These are phyloP conservation scores for Penicillium cinerascens DNA, from an alignment of 495 filamentous ascomycete species.

Conservation along the genomic window DNA sequence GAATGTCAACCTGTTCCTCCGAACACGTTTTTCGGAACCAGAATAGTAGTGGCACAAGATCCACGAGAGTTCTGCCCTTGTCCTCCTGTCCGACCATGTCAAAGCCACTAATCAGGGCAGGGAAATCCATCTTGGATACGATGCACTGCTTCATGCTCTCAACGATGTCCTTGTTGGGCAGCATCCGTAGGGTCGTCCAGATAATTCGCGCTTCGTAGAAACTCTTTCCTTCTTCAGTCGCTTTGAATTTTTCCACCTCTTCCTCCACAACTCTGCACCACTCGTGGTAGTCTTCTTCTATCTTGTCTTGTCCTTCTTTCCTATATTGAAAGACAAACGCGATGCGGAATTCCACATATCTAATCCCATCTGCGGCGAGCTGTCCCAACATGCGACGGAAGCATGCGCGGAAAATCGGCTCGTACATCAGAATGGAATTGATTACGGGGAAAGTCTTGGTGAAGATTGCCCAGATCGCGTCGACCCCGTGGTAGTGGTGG, in stretches of 20 bases:
- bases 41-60: conserved; percentile 78
- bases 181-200: conserved; percentile 69
- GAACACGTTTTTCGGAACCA: conserved; percentile 88
- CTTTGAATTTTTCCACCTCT: conserved; percentile 72
- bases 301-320: conserved; percentile 51
- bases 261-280: conserved; percentile 71
- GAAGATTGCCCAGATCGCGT: conserved; percentile 80
- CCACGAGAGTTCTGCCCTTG: conserved; percentile 65
- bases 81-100: conserved; percentile 89
- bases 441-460: conserved; percentile 64
- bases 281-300: conserved; percentile 59
- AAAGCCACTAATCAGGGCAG: conserved; percentile 78
- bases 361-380: conserved; percentile 71
- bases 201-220: conserved; percentile 90
- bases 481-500: conserved; percentile 75
- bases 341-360: conserved; percentile 69
- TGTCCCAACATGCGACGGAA: conserved; percentile 63
- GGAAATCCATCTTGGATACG: conserved; percentile 69
- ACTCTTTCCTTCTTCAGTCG: conserved; percentile 59
- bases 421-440: conserved; percentile 74
- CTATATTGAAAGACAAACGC: conserved; percentile 61
- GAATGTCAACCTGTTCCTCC: conserved; percentile 77
- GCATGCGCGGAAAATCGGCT: conserved; percentile 82
- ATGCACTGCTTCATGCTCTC: conserved; percentile 85
- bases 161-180: conserved; percentile 62